Evolutionary conservation across 495 filamentous ascomycete species (phyloP).

Genomic region (Tuber magnatum): DNA sequence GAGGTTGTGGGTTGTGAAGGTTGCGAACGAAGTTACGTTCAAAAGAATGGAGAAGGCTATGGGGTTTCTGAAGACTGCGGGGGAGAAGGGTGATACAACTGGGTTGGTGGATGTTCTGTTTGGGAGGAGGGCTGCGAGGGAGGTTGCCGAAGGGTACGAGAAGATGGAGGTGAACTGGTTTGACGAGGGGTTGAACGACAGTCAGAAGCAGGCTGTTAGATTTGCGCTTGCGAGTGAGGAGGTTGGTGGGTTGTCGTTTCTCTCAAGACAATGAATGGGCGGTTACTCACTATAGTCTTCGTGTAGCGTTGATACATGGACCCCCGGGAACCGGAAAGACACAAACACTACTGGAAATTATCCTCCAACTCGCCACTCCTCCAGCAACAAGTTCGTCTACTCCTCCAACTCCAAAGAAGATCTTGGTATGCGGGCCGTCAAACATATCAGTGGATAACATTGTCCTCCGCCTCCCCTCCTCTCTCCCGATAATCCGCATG

Average conservation of each 20-base stretch:
- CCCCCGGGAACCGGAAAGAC: slow-evolving; percentile 97
- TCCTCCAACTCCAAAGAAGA: slow-evolving; percentile 51
- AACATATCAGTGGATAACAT: slow-evolving; percentile 99
- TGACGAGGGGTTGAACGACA: slow-evolving; percentile 74
- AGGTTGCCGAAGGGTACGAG: slow-evolving; percentile 46
- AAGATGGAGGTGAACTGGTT: slow-evolving; percentile 58
- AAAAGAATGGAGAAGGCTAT: slow-evolving; percentile 85
- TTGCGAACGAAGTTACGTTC: slow-evolving; percentile 91
- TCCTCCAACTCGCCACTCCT: slow-evolving; percentile 67
- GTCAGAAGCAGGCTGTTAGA: slow-evolving; percentile 80
- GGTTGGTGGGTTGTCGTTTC: slow-evolving; percentile 44
- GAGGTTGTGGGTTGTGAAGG: slow-evolving; percentile 65
- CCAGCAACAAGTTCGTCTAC: slow-evolving; percentile 16
- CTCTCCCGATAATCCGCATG: slow-evolving; percentile 78
- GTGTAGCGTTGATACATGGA: slow-evolving; percentile 75
- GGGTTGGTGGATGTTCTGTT: slow-evolving; percentile 77
- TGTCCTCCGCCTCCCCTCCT: slow-evolving; percentile 79
- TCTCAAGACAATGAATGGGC: not conserved
- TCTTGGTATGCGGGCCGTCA: slow-evolving; percentile 89
- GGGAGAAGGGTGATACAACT: slow-evolving; percentile 52
- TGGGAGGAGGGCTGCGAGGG: slow-evolving; percentile 57
- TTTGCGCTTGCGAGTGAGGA: slow-evolving; percentile 80
- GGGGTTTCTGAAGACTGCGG: slow-evolving; percentile 58
- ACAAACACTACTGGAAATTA: slow-evolving; percentile 90
- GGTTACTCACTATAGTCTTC: not conserved